Base-by-base conservation (phyloP, 2,329 filamentous ascomycete genomes). In the Ophiocordyceps polyrhachis-furcata region DNA sequence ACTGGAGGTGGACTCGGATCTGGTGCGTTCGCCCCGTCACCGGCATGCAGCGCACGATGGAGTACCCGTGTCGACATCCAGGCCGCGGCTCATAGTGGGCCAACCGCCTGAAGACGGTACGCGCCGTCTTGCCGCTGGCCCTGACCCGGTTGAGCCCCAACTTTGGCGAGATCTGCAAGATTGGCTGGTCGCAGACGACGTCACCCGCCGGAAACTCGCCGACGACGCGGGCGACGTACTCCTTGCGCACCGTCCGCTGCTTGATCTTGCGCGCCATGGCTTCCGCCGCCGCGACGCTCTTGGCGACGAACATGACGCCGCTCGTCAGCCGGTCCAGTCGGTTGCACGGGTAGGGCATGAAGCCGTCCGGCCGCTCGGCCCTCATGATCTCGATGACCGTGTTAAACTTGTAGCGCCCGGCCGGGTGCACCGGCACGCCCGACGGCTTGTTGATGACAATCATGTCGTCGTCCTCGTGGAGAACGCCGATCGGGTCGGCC, bases 361-460 rank as follows among this genome's bases (percentile, higher is more conserved):
- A 79, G 25, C 63, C 60, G 20, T 62, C 60, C 0, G 71, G 68
- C 35, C 76, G 67, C 56, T 94, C 83, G 2, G 83, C 76, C 52
- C 83, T 80, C 75, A 98, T 81, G 52, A 98, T 94, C 67, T 96
- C 88, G 37, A 93, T 74, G 41, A 98, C 75, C 1, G 85, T 89
- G 64, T 98, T 98, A 69, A 83, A 93, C 60, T 89, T 87, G 68
- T 98, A 98, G 43, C 91, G 79, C 6, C 91, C 91, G 1, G 91
- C 89, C 6, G 91, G 85, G 60, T 98, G 91, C 0, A 98, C 91
- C 0, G 91, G 91, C 38, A 98, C 80, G 7, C 91, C 91, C 0
- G 89, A 82, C 0, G 91, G 91, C 62, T 98, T 98, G 66, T 95
- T 87, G 59, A 98, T 93, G 49, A 96, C 88, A 47, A 98, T 82